Evolutionary conservation across 1,284 basidiomycete genomes (phyloP), one percentile per base, ranked within the genome.

Genomic region (Melampsora americana): DNA sequence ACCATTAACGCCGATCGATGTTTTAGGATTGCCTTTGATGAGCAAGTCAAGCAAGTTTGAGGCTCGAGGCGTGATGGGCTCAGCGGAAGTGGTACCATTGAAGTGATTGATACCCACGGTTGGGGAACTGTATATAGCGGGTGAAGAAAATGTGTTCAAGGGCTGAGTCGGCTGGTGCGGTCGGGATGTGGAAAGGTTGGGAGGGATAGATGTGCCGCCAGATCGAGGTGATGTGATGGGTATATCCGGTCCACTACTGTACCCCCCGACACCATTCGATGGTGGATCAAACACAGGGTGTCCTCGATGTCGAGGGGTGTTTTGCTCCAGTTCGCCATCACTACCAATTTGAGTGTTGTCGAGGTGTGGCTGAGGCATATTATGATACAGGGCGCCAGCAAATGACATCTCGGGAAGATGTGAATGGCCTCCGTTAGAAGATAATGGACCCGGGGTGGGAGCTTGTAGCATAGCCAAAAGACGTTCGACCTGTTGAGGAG

Each of bases 391-490:
- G 18, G 20, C n/a, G 20, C 28, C 53, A 23, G 18, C 0, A 23
- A 23, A 20, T 1, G 53, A 56, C n/a, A 56, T n/a, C 7, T 56
- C 53, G 32, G 26, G 61, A 62, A 35, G 28, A 6, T 28, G 32
- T 20, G 26, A 39, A 30, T 62, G 61, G 6, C 20, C 28, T 16
- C 26, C 28, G 18, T 18, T 30, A 12, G 44, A 48, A 18, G 60
- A 44, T 28, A 32, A 28, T 6, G 61, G 69, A 16, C 60, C 69
- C 0, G 69, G 69, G 14, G 69, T 72, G 6, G 69, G 69, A 35
- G 69, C 69, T 53, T 72, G 69, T 18, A 72, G 46, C 69, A 72
- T 72, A 7, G 69, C 69, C 16, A 72, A 59, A 14, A 72, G 48
- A 6, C 69, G 60, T 44, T 72, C 69, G 14, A 72, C 69, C 65